Evolutionary conservation across 2,329 filamentous ascomycete species (phyloP).

Genomic region (Colletotrichum sp.): DNA sequence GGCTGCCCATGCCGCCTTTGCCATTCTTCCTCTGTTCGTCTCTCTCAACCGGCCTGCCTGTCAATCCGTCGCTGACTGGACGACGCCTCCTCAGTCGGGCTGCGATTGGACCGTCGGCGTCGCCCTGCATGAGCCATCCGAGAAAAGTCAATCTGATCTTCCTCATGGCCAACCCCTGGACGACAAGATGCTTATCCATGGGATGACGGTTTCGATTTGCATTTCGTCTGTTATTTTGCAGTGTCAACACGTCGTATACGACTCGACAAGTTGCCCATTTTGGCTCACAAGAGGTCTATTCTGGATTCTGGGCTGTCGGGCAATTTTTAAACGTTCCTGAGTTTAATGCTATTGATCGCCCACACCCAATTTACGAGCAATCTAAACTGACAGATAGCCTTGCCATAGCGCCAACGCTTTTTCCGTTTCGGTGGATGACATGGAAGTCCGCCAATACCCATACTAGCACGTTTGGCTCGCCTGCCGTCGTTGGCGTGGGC

Average conservation of each 20-base stretch:
- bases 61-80: background rate
- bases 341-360: slow-evolving; percentile 5
- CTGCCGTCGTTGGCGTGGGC: background rate
- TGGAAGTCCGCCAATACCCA: background rate
- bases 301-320: background rate
- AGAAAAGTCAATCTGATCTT: slow-evolving; percentile 15
- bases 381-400: background rate
- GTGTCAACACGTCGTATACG: background rate
- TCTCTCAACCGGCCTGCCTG: background rate
- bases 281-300: background rate
- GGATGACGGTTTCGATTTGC: slow-evolving; percentile 7
- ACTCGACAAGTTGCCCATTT: background rate
- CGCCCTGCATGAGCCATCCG: background rate
- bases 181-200: background rate
- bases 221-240: background rate
- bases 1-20: background rate
- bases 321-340: background rate
- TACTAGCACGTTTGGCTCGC: background rate
- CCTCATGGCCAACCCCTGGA: slow-evolving; percentile 1
- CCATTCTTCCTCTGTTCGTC: background rate
- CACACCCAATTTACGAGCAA: background rate
- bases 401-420: background rate
- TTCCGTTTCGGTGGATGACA: background rate
- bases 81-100: background rate
- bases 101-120: background rate